Conservation (phyloP, 306 rosid species). For the Luffa aegyptiaca region DNA sequence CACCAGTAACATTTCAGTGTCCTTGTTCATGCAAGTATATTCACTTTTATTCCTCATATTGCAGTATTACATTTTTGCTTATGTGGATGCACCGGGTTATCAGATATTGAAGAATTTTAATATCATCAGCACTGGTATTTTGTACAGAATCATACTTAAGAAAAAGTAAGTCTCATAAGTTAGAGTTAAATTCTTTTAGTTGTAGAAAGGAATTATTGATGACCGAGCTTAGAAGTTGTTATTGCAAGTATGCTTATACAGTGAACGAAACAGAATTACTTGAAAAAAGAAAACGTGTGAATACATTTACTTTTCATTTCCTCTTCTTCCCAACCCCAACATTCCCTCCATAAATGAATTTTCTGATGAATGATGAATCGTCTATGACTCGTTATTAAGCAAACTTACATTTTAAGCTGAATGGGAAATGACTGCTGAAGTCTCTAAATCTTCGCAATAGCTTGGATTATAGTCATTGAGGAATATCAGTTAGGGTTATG, state of each 20-base stretch:
- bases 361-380: background rate
- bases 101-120: conserved; percentile 87
- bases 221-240: background rate
- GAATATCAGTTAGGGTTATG: conserved; percentile 8
- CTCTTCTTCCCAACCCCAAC: background rate
- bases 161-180: conserved; percentile 34
- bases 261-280: background rate
- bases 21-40: conserved; percentile 12
- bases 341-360: background rate
- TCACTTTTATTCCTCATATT: conserved; percentile 18
- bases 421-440: background rate
- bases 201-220: background rate
- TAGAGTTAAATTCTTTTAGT: background rate
- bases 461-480: background rate
- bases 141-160: conserved; percentile 89
- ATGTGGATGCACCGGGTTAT: conserved; percentile 97
- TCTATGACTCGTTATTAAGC: background rate
- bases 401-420: background rate
- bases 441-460: background rate
- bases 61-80: conserved; percentile 95
- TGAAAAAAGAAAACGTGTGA: background rate
- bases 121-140: conserved; percentile 81
- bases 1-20: background rate
- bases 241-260: background rate
- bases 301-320: background rate